Evolutionary conservation across 2,329 filamentous ascomycete genomes (phyloP), one percentile per base, ranked within the genome.

Genomic region (Aspergillus alliaceus): DNA sequence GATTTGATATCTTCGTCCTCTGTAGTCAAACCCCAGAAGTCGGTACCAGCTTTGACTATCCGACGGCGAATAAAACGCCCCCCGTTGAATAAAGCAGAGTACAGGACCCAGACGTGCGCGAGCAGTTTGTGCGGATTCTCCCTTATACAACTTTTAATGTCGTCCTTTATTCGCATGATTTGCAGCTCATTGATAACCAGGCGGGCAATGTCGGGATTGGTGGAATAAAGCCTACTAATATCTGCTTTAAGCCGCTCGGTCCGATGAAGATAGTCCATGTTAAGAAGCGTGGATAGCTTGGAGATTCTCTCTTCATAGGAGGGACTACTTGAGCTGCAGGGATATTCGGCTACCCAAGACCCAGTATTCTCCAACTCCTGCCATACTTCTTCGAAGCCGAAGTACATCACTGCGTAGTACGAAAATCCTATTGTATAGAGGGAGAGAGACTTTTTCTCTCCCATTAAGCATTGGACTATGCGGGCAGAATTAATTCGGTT

Each of bases 81-180:
- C 4, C 48, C 48, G 48, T 51, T 51, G 29, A 51, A 51, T 34
- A 51, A 18, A 25, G 48, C 48, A 22, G 34, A 39, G 34, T 51
- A 51, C 1, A 51, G 34, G 2, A 40, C 48, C 34, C 48, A 51
- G n/a, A 39, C 48, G 34, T 51, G 39, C 48, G 48, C 48, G n/a
- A 51, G 34, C 22, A 51, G 48, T 27, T 27, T n/a, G 15, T 51
- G 48, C 20, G 32, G 48, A 6, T 51, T 40, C 22, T 51, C 32
- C n/a, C 6, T 14, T 15, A 50, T 50, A 6, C 47, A 22, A 31
- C 31, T 22, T 39, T 39, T 39, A 14, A 39, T 39, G 35, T n/a
- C 35, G 18, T 39, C 35, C 12, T 39, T 39, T 39, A 39, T 39
- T 1, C 12, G 35, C 35, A 39, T 20, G 40, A 6, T 20, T 5